Base-by-base conservation (phyloP, 805 yeast species). In the Pichia phayaonensis region DNA sequence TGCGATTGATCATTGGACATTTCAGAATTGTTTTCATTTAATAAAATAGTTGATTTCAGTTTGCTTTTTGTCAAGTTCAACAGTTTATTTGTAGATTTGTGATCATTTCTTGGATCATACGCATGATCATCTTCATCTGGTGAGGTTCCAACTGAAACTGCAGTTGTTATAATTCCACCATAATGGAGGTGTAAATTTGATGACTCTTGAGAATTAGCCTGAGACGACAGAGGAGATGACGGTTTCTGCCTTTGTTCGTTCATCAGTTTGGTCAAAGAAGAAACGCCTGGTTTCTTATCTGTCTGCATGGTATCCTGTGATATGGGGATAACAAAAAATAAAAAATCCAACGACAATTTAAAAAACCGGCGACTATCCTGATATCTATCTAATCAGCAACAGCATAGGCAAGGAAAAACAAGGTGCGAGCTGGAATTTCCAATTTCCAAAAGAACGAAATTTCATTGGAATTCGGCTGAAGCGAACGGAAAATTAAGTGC, bases 251-350 rank as follows among this genome's bases (percentile, higher is more conserved):
- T 55, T 42, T 62, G 67, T 49, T 63, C 68, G 40, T 66, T 61
- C 48, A 68, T 65, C 48, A 68, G 58, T 50, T 62, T 61, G 12
- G 72, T 66, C 48, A 69, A 59, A 20, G 70, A 63, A 10, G 70
- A 65, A 42, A 66, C 56, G 10, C 62, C 62, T 8, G 51, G 42
- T 38, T 56, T 55, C 40, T 53, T 55, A n/a, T 58, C 62, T 16
- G 38, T 16, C 38, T 34, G 38, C 38, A 34, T 34, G 8, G 18
- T 34, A 2, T 2, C 20, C 13, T 16, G 20, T 34, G 20, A 5
- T 8, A 16, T 16, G 38, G 1, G 38, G 3, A 34, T 34, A 16
- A 34, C 12, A 16, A n/a, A 34, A 15, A 10, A 16, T 34, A 13
- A 12, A 34, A 34, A 31, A 31, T 15, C 7, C 8, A 4, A 2